Percentiles rank a stretch among this genome's conserved stretches.
These are phyloP conservation scores for Gyrodon lividus DNA, from an alignment of 768 basidiomycete species.

Conservation along the genomic window DNA sequence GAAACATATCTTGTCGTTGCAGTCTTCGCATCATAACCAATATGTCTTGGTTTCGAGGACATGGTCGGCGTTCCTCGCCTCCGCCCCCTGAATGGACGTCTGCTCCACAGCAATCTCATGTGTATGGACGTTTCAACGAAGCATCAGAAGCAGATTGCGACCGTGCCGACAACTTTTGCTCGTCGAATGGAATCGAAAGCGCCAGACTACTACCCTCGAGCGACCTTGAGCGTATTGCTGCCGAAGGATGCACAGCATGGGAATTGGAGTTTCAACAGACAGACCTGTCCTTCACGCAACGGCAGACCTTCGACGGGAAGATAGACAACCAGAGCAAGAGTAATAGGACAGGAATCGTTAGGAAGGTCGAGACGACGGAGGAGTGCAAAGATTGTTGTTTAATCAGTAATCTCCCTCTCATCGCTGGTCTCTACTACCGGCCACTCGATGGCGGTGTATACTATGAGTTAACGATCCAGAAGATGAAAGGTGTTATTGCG, in stretches of 20 bases:
- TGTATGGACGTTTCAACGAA: constrained; percentile 51
- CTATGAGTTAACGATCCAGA: constrained; percentile 56
- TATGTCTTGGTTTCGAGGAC: constrained; percentile 3
- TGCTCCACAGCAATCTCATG: constrained; percentile 51
- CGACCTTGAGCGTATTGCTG: constrained; percentile 50
- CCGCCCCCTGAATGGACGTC: constrained; percentile 58
- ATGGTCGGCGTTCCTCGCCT: not conserved
- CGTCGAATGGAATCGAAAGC: constrained; percentile 34
- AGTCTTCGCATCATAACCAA: not conserved
- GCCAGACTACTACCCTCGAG: constrained; percentile 51
- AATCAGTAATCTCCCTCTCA: constrained; percentile 57
- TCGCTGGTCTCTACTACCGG: constrained; percentile 59
- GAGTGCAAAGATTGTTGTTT: constrained; percentile 52
- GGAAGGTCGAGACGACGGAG: constrained; percentile 40
- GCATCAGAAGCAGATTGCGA: constrained; percentile 56
- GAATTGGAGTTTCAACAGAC: constrained; percentile 41
- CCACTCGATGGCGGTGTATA: constrained; percentile 57
- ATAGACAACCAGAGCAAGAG: constrained; percentile 39
- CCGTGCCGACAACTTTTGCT: constrained; percentile 52
- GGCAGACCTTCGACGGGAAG: constrained; percentile 40
- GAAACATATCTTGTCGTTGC: too few relatives aligned
- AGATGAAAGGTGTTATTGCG: constrained; percentile 59
- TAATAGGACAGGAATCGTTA: constrained; percentile 23
- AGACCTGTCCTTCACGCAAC: constrained; percentile 3
- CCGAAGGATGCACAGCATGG: constrained; percentile 53